Percentiles rank a stretch among this genome's conserved stretches.
Conservation (phyloP, 371 early-diverging fungal species). For the Funneliformis caledonium region DNA sequence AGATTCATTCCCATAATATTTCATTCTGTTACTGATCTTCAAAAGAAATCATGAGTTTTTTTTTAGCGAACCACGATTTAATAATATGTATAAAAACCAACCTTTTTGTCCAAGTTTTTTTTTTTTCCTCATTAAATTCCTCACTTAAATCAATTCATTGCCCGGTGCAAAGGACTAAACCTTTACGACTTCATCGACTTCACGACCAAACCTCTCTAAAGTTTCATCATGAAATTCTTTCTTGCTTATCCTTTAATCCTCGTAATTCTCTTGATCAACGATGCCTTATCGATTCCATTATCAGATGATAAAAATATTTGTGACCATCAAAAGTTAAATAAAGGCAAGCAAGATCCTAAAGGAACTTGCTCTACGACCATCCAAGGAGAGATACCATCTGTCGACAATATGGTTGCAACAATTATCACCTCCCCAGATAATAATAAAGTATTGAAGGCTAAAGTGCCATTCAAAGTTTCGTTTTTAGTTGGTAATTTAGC, state of each 20-base stretch:
- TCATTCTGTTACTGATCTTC: not conserved
- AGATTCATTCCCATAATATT: not conserved
- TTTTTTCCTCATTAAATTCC: not conserved
- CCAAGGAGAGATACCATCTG: conserved; percentile 12
- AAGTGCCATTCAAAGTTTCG: not conserved
- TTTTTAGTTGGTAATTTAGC: not conserved
- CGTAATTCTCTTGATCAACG: not conserved
- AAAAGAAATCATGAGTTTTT: not conserved
- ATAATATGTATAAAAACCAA: not conserved
- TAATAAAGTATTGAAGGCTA: not conserved
- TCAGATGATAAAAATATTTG: not conserved
- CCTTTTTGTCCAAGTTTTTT: not conserved
- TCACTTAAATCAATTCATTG: not conserved
- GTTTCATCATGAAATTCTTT: not conserved
- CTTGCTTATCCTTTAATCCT: not conserved
- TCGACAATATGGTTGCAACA: conserved; percentile 4
- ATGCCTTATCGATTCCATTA: not conserved
- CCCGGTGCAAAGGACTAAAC: not conserved
- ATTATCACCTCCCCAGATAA: not conserved
- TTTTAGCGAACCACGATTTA: not conserved
- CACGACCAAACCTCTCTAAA: not conserved
- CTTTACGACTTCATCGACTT: not conserved
- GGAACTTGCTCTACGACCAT: not conserved
- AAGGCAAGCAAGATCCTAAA: not conserved
- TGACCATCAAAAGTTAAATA: not conserved